phyloP scores from a whole-genome alignment of 2,329 filamentous ascomycete genomes.

The Penicillium vulpinum region DNA sequence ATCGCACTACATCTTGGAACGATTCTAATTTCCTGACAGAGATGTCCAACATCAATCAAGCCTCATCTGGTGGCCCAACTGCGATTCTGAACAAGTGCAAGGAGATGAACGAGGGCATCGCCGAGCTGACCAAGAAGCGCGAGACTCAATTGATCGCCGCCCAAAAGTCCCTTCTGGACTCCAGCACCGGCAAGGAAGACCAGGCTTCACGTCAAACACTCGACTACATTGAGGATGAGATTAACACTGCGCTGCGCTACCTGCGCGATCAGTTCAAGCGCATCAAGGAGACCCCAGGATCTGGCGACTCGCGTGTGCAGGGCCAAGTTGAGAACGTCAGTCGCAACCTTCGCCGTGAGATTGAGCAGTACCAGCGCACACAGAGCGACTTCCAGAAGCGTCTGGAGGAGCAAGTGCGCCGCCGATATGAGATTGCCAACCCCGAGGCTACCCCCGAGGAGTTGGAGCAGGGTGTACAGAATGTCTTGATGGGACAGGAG shows the following conservation, averaged over 20 bases:
- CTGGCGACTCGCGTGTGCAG: constrained; percentile 69
- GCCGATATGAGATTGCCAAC: constrained; percentile 86
- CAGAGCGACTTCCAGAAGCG: constrained; percentile 79
- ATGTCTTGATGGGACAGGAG: constrained; percentile 60
- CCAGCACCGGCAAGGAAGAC: constrained; percentile 68
- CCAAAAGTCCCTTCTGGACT: constrained; percentile 72
- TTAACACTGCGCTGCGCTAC: constrained; percentile 78
- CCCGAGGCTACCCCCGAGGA: constrained; percentile 78
- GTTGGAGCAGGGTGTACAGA: constrained; percentile 73
- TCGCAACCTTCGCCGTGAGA: constrained; percentile 74
- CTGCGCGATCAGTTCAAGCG: constrained; percentile 76
- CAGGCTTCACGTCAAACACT: constrained; percentile 67
- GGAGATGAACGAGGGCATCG: constrained; percentile 74
- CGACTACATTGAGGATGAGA: constrained; percentile 71
- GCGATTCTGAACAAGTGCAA: constrained; percentile 81
- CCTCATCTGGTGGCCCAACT: constrained; percentile 60
- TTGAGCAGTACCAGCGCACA: constrained; percentile 76
- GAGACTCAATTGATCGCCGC: constrained; percentile 53
- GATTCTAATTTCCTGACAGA: constrained; percentile 31
- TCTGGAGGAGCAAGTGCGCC: constrained; percentile 77
- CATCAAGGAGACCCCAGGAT: constrained; percentile 79
- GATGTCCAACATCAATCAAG: constrained; percentile 41
- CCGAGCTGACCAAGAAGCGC: constrained; percentile 66
- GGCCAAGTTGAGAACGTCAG: constrained; percentile 81
- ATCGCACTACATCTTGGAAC: constrained; percentile 12